Base-by-base conservation (phyloP, 208 protist genomes). In the Crithidia thermophila region DNA sequence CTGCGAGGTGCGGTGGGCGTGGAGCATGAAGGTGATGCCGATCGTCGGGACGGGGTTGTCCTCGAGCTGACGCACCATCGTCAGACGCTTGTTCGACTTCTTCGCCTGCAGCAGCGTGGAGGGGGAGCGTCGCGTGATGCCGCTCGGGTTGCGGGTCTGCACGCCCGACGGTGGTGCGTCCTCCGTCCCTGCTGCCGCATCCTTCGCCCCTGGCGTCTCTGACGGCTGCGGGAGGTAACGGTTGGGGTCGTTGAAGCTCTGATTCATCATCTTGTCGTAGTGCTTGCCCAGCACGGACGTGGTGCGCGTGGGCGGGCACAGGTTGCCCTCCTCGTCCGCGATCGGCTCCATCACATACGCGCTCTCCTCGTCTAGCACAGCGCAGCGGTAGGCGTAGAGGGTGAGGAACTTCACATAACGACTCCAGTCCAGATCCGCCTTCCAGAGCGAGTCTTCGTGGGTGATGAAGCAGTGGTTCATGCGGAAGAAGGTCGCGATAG, bases 401-500 rank as follows among this genome's bases (percentile, higher is more conserved):
- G 87, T 84, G 6, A 95, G 56, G 61, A 86, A 95, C 80, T 95
- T 93, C 16, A 91, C 84, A 59, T 95, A 95, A 4, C 85, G 80
- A 18, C 58, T 86, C 84, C 85, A 94, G 64, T 93, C 84, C 25
- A 75, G 69, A 37, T 68, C 61, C 0, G 69, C 56, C 55, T 69
- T 75, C 55, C 58, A 70, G 21, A 93, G 58, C 7, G 53, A 51
- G 28, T 56, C 45, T 65, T 85, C 82, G 62, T 89, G 52, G 11
- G 53, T 21, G 53, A 93, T 45, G 52, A 94, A 91, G 39, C 59
- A 62, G 30, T 57, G 64, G 61, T 81, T 87, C 33, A 75, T 71
- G 18, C 36, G 11, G 49, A 89, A 95, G 57, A 93, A 91, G n/a
- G 67, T 28, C 0, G 65, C 47, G 13, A 95, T 34, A 2, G 83